Evolutionary conservation across 805 yeast genomes (phyloP), one percentile per base, ranked within the genome.

Genomic region (Candida corydali): DNA sequence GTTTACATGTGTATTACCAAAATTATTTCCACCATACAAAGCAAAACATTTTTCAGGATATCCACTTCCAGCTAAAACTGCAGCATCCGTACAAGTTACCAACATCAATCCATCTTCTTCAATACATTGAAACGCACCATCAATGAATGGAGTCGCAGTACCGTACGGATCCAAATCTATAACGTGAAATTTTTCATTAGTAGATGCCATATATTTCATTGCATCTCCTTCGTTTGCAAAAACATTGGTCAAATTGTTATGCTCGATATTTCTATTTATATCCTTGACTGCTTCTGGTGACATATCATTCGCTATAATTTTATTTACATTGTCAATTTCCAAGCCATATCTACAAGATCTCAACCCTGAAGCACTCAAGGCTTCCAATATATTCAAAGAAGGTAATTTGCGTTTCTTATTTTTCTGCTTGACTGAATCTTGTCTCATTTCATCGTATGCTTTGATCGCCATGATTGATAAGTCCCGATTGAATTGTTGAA

Each of bases 161-260:
- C 99, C 99, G 55, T 93, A 93, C 0, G 99, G 99, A 59, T 93
- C 99, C 35, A 93, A 70, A 61, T 93, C 99, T 40, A 93, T 78
- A 3, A 86, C 85, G 54, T 93, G 95, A 61, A 82, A 88, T 36
- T 68, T 66, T 17, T 64, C 70, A 40, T 62, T 52, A 36, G 81
- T 68, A 12, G 55, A 44, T 5, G 57, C 54, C 95, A 93, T 86
- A 52, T 74, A 78, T 27, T 76, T 77, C 46, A 84, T 87, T n/a
- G 98, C 98, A 62, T 93, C 98, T 22, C 93, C 96, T 47, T 76
- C 75, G 47, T 84, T 80, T 7, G 93, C 73, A 30, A 54, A 58
- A 15, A 91, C 89, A 19, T 70, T 70, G 18, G 68, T 59, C 2
- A 85, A 78, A 7, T 70, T 59, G 55, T 91, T 93, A 56, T 78